Evolutionary conservation across 306 rosid species (phyloP).

Genomic region (Quercus rubra): DNA sequence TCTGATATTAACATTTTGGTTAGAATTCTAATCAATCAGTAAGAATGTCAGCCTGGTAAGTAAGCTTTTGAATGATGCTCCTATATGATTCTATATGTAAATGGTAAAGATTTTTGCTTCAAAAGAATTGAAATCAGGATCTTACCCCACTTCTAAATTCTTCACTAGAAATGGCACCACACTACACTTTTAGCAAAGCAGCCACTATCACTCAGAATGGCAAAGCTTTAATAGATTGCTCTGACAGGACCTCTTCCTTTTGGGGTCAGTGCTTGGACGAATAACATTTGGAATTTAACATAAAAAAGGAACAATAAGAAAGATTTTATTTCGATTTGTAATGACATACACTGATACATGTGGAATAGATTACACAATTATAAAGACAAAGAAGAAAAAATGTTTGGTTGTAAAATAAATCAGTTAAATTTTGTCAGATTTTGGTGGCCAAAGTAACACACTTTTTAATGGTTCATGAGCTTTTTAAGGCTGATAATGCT

Average conservation of each 20-base stretch:
- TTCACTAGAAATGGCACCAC: not conserved
- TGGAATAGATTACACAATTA: not conserved
- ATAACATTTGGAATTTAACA: not conserved
- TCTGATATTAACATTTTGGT: not conserved
- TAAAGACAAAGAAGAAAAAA: no score
- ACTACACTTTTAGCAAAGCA: not conserved
- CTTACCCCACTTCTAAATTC: not conserved
- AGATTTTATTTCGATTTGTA: not conserved
- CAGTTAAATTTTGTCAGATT: not conserved
- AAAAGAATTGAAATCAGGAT: not conserved
- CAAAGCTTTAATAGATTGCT: not conserved
- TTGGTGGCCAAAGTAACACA: not conserved
- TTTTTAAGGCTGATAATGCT: conserved; percentile 75
- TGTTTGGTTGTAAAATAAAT: not conserved
- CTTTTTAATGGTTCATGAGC: conserved; percentile 36
- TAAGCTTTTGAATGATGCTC: no score
- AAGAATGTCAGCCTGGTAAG: no score
- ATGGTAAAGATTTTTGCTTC: not conserved
- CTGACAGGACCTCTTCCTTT: not conserved
- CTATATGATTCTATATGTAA: not conserved
- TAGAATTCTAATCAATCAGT: not conserved
- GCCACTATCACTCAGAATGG: not conserved
- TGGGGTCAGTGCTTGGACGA: no score
- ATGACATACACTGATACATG: no score
- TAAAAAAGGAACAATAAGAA: not conserved